Evolutionary conservation across 2,329 filamentous ascomycete species (phyloP), one percentile per base, ranked within the genome.

Genomic region (Colletotrichum shisoi): DNA sequence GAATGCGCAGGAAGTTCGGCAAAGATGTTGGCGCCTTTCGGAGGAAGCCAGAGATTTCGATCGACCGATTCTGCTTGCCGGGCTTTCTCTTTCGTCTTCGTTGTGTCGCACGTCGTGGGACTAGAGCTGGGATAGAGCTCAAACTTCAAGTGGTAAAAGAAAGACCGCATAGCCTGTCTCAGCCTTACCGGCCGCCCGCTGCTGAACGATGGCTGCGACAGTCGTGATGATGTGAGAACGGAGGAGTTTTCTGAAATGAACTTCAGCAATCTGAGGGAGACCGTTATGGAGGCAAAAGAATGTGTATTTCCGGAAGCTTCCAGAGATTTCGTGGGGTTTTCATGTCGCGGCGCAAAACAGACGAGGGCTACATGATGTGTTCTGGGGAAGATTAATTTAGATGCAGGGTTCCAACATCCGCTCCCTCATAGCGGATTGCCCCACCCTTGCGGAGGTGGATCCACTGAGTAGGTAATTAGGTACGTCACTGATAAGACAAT

Each of bases 61-160:
- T 63, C 65, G 19, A 53, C 57, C 57, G 51, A 57, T 15, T 63
- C 57, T 58, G 57, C 61, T 45, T 59, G 57, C 57, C 57, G 40
- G 2, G 31, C 21, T 17, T 68, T 66, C 11, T 39, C 66, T 46
- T 67, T 68, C 3, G 19, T 19, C 12, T 27, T 53, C 3, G 15
- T 39, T n/a, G 17, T 31, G 24, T 53, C 57, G 53, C 70, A 27
- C 67, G 51, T 7, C 1, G 72, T 73, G 4, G 81, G 80, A 57
- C 79, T 76, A 53, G 81, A 75, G 68, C 78, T 82, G 49, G 81
- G 77, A 75, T 89, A 90, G 48, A 90, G 81, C 78, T 90, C 88
- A 72, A 90, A 84, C 71, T 85, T 88, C n/a, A 90, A 74, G 71
- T 90, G 87, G 72, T 89, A 90, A 70, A 85, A 86, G 75, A 88